Conservation (phyloP, 176 grass and related monocot species). For the Oryza officinalis region DNA sequence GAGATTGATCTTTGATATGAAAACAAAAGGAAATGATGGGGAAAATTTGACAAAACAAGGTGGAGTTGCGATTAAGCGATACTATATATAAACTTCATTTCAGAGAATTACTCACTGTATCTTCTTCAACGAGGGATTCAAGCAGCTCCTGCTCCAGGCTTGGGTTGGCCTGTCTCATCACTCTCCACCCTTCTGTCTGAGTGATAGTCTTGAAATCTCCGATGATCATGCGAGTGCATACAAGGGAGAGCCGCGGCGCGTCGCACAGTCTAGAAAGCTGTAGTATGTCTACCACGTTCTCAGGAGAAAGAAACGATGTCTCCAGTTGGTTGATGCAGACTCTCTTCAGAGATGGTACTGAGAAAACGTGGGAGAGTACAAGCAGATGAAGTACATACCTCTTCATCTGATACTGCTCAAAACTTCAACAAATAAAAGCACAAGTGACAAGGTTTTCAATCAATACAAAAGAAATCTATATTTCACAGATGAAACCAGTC, state of each 20-base stretch:
- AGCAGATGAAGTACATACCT: constrained; percentile 63
- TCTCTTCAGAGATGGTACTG: constrained; percentile 58
- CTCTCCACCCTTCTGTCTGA: constrained; percentile 73
- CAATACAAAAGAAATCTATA: neutral
- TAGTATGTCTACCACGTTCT: constrained; percentile 78
- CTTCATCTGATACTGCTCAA: constrained; percentile 73
- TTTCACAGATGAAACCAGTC: neutral
- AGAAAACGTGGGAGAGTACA: constrained; percentile 67
- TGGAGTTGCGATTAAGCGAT: no score
- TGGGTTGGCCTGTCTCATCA: constrained; percentile 58
- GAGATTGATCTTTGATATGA: neutral
- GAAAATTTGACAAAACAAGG: no score
- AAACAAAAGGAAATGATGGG: no score
- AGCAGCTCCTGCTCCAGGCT: constrained; percentile 65
- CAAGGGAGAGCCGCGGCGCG: constrained; percentile 55
- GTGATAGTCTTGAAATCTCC: constrained; percentile 58
- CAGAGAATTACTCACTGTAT: constrained; percentile 58
- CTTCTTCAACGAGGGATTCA: constrained; percentile 55
- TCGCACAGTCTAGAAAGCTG: constrained; percentile 78
- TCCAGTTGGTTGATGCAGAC: constrained; percentile 60
- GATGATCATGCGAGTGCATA: constrained; percentile 67
- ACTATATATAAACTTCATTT: no score
- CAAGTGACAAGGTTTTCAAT: neutral
- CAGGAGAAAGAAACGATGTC: constrained; percentile 51
- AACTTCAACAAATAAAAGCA: constrained; percentile 36